Evolutionary conservation across 805 yeast species (phyloP).

Genomic region (Brettanomyces bruxellensis): DNA sequence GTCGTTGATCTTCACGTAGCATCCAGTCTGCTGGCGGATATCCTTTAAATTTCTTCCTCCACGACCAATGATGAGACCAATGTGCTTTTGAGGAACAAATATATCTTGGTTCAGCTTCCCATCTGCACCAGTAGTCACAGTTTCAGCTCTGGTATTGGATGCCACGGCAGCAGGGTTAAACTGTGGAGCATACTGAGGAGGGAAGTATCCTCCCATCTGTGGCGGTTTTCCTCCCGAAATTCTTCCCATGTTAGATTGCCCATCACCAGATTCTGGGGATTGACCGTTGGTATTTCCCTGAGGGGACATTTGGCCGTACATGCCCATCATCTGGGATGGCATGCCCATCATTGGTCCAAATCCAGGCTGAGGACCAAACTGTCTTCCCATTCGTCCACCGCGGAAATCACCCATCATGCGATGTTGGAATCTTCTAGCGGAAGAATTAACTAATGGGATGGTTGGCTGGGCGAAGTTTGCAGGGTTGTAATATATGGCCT

Average conservation of each 20-base stretch:
- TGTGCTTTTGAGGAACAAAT: constrained; percentile 65
- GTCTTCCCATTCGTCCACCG: constrained; percentile 3
- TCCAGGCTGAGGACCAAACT: constrained; percentile 6
- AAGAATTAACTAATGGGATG: constrained; percentile 14
- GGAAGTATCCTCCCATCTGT: not conserved
- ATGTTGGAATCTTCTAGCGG: constrained; percentile 2
- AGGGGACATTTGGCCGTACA: constrained; percentile 14
- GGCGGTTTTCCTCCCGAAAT: not conserved
- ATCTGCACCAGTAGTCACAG: constrained; percentile 16
- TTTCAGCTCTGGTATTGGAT: constrained; percentile 9
- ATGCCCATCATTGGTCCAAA: constrained; percentile 19
- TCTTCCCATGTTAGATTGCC: constrained; percentile 2
- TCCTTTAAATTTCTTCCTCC: constrained; percentile 78
- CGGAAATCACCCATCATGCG: not conserved
- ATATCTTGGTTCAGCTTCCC: constrained; percentile 61
- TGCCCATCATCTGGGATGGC: constrained; percentile 19
- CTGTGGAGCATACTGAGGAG: constrained; percentile 1
- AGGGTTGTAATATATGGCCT: constrained; percentile 52
- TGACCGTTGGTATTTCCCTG: not conserved
- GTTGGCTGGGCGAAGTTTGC: constrained; percentile 28
- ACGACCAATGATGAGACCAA: constrained; percentile 80
- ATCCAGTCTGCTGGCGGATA: constrained; percentile 65
- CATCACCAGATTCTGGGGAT: constrained; percentile 3
- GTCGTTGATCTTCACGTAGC: constrained; percentile 63
- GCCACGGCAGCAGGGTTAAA: constrained; percentile 1